phyloP scores from a whole-genome alignment of 140 eudicot species.

The Oenanthe javanica region DNA sequence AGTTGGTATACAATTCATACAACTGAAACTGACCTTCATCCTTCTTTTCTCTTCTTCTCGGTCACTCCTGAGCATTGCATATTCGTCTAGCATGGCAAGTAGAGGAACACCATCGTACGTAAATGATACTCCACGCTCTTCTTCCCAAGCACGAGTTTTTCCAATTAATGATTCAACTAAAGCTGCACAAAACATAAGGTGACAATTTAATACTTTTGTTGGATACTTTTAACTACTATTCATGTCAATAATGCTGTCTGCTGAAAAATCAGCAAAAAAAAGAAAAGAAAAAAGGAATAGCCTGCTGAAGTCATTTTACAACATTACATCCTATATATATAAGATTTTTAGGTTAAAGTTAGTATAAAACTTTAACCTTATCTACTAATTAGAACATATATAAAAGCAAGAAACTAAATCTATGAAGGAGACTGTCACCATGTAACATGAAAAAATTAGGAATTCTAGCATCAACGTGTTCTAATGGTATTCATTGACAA shows the following conservation, averaged over 20 bases:
- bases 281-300: too few species aligned
- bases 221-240: background rate
- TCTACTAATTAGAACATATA: background rate
- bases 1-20: background rate
- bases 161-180: slow-evolving; percentile 79
- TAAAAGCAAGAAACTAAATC: background rate
- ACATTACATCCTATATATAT: background rate
- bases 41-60: slow-evolving; percentile 94
- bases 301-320: background rate
- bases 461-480: background rate
- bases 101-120: slow-evolving; percentile 91
- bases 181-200: slow-evolving; percentile 32
- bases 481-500: background rate
- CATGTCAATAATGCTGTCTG: background rate
- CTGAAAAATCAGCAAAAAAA: background rate
- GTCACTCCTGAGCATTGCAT: slow-evolving; percentile 72
- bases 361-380: background rate
- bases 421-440: background rate
- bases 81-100: slow-evolving; percentile 89
- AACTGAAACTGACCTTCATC: slow-evolving; percentile 56
- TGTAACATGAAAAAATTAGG: background rate
- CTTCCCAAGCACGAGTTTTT: slow-evolving; percentile 93
- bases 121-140: slow-evolving; percentile 63
- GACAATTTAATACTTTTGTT: background rate
- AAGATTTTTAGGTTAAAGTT: background rate